phyloP scores from a whole-genome alignment of 225 moss, liverwort and hornwort species.

The Bryoerythrophyllum caledonicum region DNA sequence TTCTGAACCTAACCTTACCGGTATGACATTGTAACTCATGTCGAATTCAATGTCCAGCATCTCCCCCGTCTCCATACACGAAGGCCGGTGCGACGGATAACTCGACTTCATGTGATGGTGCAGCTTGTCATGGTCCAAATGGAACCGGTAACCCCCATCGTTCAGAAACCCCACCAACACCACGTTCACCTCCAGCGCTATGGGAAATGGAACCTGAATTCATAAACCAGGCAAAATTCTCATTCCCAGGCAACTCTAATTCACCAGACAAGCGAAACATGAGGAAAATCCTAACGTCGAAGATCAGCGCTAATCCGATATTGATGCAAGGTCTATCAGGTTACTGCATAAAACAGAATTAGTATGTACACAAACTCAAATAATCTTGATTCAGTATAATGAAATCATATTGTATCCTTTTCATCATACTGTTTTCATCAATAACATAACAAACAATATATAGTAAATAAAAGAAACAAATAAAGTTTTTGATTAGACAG shows the following conservation, averaged over 20 bases:
- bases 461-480: no score
- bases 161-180: slow-evolving; percentile 76
- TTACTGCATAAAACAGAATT: no score
- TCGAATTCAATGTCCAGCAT: slow-evolving; percentile 86
- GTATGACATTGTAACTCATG: slow-evolving; percentile 79
- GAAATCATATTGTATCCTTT: no score
- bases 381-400: no score
- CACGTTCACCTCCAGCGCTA: slow-evolving; percentile 73
- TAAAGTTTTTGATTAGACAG: no score
- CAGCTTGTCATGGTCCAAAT: slow-evolving; percentile 55
- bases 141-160: slow-evolving; percentile 87
- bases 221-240: background rate
- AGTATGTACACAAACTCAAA: no score
- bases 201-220: slow-evolving; percentile 72
- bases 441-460: no score
- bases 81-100: slow-evolving; percentile 69
- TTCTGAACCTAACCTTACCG: slow-evolving; percentile 35
- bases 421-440: no score
- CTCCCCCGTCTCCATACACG: slow-evolving; percentile 84
- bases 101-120: slow-evolving; percentile 67
- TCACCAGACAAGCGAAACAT: background rate
- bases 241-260: background rate
- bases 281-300: no score
- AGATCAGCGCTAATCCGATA: no score
- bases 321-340: no score